Percentiles rank a stretch among this genome's conserved stretches.
These are phyloP conservation scores for Quercus gilva DNA, from an alignment of 306 rosid species.

Conservation along the genomic window DNA sequence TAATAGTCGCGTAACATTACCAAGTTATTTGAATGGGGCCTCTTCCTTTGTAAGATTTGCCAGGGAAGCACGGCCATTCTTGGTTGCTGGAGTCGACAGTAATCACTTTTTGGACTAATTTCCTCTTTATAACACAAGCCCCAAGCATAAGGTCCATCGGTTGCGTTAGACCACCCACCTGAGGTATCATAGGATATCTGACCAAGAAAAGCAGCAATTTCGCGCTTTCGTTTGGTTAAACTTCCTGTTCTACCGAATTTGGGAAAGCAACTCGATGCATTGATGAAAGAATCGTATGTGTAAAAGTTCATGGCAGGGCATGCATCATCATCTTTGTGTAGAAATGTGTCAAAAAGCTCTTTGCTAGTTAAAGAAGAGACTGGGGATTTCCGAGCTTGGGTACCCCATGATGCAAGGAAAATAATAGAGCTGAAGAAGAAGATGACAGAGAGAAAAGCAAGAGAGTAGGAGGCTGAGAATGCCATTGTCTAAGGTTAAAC, in stretches of 20 bases:
- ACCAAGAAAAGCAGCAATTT: constrained; percentile 79
- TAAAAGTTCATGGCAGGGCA: constrained; percentile 83
- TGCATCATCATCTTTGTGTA: constrained; percentile 73
- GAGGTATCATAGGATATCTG: constrained; percentile 87
- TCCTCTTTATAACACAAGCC: constrained; percentile 87
- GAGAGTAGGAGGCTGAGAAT: background rate
- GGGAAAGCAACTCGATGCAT: constrained; percentile 53
- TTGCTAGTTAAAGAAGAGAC: constrained; percentile 46
- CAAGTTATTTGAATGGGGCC: constrained; percentile 91
- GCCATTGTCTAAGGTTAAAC: constrained; percentile 16
- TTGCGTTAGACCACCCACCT: constrained; percentile 84
- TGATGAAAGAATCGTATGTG: constrained; percentile 50
- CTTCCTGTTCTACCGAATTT: constrained; percentile 50
- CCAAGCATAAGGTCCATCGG: constrained; percentile 82
- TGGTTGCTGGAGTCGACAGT: constrained; percentile 48
- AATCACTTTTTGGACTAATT: constrained; percentile 52
- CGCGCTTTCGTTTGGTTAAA: constrained; percentile 56
- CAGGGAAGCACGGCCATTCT: constrained; percentile 73
- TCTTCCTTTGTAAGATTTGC: constrained; percentile 72
- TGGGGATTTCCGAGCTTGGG: too few relatives aligned
- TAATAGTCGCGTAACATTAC: constrained; percentile 15
- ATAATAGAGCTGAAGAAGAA: background rate
- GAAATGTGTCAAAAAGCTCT: constrained; percentile 43
- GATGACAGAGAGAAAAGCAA: background rate
- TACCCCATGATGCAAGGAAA: too few relatives aligned